These are phyloP conservation scores for Pleurotus tuoliensis DNA, from an alignment of 768 basidiomycete genomes.

Conservation along the genomic window DNA sequence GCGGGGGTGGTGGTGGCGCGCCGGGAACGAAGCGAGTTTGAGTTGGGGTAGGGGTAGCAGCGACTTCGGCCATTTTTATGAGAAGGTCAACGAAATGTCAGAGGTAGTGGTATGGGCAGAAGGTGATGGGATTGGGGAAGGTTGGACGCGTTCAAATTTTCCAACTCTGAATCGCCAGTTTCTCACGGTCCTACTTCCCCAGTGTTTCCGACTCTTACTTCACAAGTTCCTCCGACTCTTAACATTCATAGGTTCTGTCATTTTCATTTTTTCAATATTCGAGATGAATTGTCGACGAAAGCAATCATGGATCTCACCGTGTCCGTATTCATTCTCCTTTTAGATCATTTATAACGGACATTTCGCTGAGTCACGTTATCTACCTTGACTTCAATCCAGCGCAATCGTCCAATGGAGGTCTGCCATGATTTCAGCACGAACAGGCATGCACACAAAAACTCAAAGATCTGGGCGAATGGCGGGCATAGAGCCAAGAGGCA, in stretches of 20 bases:
- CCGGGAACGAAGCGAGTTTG: slow-evolving; percentile 67
- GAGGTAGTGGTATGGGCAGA: slow-evolving; percentile 5
- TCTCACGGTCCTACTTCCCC: background rate
- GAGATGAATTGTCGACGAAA: too few species aligned
- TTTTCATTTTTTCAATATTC: too few species aligned
- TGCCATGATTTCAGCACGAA: slow-evolving; percentile 46
- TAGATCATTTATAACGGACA: too few species aligned
- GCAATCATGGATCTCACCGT: too few species aligned
- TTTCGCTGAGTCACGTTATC: too few species aligned
- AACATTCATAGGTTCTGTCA: too few species aligned
- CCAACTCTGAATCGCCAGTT: background rate
- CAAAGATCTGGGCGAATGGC: slow-evolving; percentile 7
- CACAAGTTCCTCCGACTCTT: too few species aligned
- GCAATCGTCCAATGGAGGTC: background rate
- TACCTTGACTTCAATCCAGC: too few species aligned
- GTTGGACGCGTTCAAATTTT: slow-evolving; percentile 8
- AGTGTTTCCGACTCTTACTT: too few species aligned
- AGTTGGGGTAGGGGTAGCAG: slow-evolving; percentile 15
- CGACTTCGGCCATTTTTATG: slow-evolving; percentile 34
- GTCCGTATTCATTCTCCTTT: too few species aligned
- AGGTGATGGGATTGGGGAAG: slow-evolving; percentile 11
- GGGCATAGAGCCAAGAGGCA: slow-evolving; percentile 32
- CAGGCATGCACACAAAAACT: slow-evolving; percentile 23
- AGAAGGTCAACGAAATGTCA: slow-evolving; percentile 6
- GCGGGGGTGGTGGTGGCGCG: slow-evolving; percentile 59